phyloP scores from a whole-genome alignment of 2,329 filamentous ascomycete species.

The Phaeosphaeria sp. region DNA sequence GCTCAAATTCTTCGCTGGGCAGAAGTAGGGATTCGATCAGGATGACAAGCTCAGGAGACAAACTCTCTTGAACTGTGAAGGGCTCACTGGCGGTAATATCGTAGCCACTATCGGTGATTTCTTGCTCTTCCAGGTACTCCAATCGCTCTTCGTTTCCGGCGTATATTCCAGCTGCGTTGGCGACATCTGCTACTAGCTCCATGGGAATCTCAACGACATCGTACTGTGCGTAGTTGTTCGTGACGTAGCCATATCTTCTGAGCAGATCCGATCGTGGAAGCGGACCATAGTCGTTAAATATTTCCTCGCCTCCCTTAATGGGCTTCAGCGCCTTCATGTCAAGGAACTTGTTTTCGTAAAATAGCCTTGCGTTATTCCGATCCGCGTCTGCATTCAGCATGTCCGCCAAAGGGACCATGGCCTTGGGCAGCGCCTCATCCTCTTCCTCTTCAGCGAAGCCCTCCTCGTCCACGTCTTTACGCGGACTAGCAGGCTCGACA shows the following conservation, averaged over 20 bases:
- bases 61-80: slow-evolving; percentile 44
- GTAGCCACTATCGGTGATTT: slow-evolving; percentile 75
- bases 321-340: slow-evolving; percentile 74
- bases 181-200: slow-evolving; percentile 56
- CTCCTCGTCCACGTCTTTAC: slow-evolving; percentile 65
- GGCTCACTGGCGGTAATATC: slow-evolving; percentile 55
- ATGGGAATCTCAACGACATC: slow-evolving; percentile 83
- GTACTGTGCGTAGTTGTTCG: slow-evolving; percentile 75
- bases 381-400: slow-evolving; percentile 88
- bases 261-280: slow-evolving; percentile 83
- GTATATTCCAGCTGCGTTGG: slow-evolving; percentile 17
- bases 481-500: slow-evolving; percentile 59
- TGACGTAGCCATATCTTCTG: slow-evolving; percentile 87
- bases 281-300: slow-evolving; percentile 89
- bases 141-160: slow-evolving; percentile 35
- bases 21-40: slow-evolving; percentile 56
- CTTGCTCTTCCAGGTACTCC: slow-evolving; percentile 67
- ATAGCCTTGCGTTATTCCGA: slow-evolving; percentile 74
- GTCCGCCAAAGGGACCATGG: slow-evolving; percentile 91
- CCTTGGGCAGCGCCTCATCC: slow-evolving; percentile 66
- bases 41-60: slow-evolving; percentile 52
- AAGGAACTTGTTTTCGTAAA: slow-evolving; percentile 66
- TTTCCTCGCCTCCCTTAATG: slow-evolving; percentile 75
- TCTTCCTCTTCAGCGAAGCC: slow-evolving; percentile 56
- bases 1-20: slow-evolving; percentile 49